These are phyloP conservation scores for Ziziphus jujuba DNA, from an alignment of 306 rosid genomes.

Conservation along the genomic window DNA sequence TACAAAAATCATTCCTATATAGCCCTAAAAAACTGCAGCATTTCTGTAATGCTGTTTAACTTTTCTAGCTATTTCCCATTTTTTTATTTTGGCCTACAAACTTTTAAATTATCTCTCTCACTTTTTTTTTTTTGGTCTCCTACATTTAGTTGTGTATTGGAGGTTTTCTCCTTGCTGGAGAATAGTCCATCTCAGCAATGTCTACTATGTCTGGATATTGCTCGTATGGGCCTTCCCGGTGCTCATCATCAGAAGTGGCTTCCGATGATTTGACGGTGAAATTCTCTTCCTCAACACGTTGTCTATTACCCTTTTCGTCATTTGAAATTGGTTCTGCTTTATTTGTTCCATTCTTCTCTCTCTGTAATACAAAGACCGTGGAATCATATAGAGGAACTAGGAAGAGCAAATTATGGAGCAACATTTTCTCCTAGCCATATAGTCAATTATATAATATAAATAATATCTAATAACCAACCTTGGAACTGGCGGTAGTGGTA, in stretches of 20 bases:
- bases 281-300: slow-evolving; percentile 24
- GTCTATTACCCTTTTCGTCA: slow-evolving; percentile 26
- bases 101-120: neutral
- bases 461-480: slow-evolving; percentile 48
- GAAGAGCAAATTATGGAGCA: neutral
- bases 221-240: slow-evolving; percentile 13
- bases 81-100: neutral
- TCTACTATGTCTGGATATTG: slow-evolving; percentile 49
- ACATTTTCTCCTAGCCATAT: neutral
- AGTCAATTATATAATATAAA: neutral
- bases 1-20: slow-evolving; percentile 44
- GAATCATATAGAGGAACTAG: neutral
- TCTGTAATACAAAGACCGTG: neutral
- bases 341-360: slow-evolving; percentile 30
- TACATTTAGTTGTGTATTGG: slow-evolving; percentile 71
- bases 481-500: slow-evolving; percentile 33
- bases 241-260: slow-evolving; percentile 24
- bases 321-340: slow-evolving; percentile 13
- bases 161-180: slow-evolving; percentile 81
- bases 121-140: neutral
- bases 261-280: slow-evolving; percentile 28
- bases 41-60: slow-evolving; percentile 63
- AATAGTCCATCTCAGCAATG: slow-evolving; percentile 84
- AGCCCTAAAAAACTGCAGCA: slow-evolving; percentile 72
- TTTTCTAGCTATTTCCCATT: slow-evolving; percentile 10